Evolutionary conservation across 2,329 filamentous ascomycete genomes (phyloP).

Genomic region (Waltergamsia citrina): DNA sequence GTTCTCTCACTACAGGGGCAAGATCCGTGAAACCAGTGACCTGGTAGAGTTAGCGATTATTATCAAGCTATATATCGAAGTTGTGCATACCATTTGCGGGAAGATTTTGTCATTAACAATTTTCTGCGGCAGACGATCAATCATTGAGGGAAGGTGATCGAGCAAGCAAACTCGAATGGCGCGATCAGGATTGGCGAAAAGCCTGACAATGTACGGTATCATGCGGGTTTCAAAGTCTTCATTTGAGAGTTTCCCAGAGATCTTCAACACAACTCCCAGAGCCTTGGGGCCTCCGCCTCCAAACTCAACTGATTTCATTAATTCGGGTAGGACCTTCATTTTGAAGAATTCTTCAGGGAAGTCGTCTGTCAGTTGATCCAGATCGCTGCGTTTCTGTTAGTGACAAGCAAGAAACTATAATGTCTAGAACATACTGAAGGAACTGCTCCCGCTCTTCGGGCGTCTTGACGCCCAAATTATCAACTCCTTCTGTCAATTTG

Average conservation of each 20-base stretch:
- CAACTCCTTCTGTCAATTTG: constrained; percentile 83
- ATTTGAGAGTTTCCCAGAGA: constrained; percentile 73
- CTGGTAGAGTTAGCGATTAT: constrained; percentile 31
- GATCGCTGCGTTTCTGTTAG: constrained; percentile 41
- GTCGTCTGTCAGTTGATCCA: constrained; percentile 81
- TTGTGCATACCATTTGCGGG: constrained; percentile 66
- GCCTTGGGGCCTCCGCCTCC: constrained; percentile 92
- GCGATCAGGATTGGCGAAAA: constrained; percentile 86
- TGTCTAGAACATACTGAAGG: constrained; percentile 43
- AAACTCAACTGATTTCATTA: constrained; percentile 98
- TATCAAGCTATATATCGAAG: background rate
- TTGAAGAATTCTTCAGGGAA: constrained; percentile 98
- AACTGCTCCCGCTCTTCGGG: constrained; percentile 79
- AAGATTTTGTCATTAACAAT: constrained; percentile 95
- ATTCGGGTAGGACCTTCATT: constrained; percentile 87
- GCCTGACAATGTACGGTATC: constrained; percentile 74
- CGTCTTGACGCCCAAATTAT: constrained; percentile 82
- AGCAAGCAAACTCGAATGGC: constrained; percentile 85
- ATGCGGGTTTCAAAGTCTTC: constrained; percentile 85
- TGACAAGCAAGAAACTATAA: background rate
- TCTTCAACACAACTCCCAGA: constrained; percentile 81
- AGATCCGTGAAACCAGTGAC: constrained; percentile 91
- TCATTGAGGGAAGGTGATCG: constrained; percentile 83
- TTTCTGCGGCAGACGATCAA: constrained; percentile 80
- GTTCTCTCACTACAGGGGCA: constrained; percentile 85